These are phyloP conservation scores for Moesziomyces antarcticus DNA, from an alignment of 1,284 basidiomycete genomes.

Conservation along the genomic window DNA sequence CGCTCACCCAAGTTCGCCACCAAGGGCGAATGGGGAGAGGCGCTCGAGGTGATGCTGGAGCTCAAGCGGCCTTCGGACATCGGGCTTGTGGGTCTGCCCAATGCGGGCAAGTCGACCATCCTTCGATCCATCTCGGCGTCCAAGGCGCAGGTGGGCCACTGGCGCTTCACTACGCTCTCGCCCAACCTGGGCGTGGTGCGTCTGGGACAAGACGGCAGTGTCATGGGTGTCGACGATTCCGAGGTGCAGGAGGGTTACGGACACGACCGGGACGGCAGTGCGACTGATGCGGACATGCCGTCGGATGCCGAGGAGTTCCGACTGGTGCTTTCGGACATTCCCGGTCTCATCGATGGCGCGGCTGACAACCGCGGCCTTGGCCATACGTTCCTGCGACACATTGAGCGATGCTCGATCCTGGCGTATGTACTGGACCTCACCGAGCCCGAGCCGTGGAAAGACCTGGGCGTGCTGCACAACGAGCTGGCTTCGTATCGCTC, in stretches of 20 bases:
- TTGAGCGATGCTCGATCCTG: constrained; percentile 89
- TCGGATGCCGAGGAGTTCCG: constrained; percentile 73
- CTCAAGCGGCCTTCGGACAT: constrained; percentile 94
- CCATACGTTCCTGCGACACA: constrained; percentile 90
- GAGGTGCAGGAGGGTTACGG: constrained; percentile 45
- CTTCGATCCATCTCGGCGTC: constrained; percentile 88
- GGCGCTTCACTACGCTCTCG: constrained; percentile 94
- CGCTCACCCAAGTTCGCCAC: constrained; percentile 69
- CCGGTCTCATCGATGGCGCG: constrained; percentile 86
- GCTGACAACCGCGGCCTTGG: constrained; percentile 91
- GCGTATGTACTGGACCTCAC: constrained; percentile 93
- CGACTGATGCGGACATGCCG: constrained; percentile 79
- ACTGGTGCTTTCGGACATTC: constrained; percentile 97
- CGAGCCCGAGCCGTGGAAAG: constrained; percentile 73
- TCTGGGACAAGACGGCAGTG: constrained; percentile 74
- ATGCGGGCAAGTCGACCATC: constrained; percentile 82
- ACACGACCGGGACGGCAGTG: not conserved
- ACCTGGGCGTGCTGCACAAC: constrained; percentile 77
- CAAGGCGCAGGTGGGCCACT: constrained; percentile 84
- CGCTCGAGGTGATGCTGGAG: constrained; percentile 85
- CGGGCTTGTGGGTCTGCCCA: constrained; percentile 94
- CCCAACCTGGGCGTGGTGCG: constrained; percentile 93
- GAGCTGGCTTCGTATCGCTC: constrained; percentile 85
- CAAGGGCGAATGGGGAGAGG: constrained; percentile 80
- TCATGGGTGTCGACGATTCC: constrained; percentile 36